Evolutionary conservation across 2,329 filamentous ascomycete species (phyloP).

Genomic region (Hypoxylon sp.): DNA sequence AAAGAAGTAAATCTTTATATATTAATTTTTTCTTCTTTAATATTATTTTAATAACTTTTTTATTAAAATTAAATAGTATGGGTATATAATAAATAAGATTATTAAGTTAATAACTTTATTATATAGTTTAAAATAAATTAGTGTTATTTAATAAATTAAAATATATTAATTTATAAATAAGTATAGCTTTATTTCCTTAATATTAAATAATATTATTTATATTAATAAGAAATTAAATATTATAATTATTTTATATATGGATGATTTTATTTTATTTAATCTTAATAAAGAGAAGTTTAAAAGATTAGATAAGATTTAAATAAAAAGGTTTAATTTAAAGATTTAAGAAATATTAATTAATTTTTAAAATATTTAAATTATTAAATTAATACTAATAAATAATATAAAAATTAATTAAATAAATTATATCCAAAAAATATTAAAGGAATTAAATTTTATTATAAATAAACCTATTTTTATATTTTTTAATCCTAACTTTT

Average conservation of each 20-base stretch:
- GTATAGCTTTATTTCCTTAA: neutral
- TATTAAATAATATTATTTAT: neutral
- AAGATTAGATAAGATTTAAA: neutral
- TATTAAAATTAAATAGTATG: neutral
- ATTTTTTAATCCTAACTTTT: neutral
- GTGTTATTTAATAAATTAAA: neutral
- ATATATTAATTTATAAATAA: neutral
- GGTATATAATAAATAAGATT: neutral
- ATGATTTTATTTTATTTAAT: neutral
- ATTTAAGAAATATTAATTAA: neutral
- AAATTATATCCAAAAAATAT: neutral
- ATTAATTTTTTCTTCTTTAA: neutral
- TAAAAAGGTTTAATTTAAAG: neutral
- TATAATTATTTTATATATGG: neutral
- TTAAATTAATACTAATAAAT: neutral
- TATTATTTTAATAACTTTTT: neutral
- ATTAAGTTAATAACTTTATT: neutral
- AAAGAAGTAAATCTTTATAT: neutral
- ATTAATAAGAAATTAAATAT: conserved; percentile 1
- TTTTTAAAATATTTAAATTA: neutral
- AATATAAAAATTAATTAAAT: neutral
- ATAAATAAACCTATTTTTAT: neutral
- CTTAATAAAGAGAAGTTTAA: neutral
- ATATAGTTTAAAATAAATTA: neutral
- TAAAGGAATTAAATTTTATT: neutral